phyloP scores from a whole-genome alignment of 1,284 basidiomycete genomes.

The Gomphus bonarii region DNA sequence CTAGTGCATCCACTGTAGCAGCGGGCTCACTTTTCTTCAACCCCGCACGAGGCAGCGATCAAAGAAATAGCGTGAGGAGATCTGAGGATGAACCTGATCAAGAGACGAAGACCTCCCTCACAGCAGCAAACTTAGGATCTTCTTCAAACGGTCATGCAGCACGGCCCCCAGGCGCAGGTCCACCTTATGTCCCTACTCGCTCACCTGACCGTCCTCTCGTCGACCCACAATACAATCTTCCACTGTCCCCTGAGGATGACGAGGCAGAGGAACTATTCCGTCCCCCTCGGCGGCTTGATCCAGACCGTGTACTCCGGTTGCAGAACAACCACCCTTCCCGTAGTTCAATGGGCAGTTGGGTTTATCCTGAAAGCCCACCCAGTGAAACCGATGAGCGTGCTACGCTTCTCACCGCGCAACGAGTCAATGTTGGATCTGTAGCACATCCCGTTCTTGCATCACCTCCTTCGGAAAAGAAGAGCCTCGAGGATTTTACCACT shows the following conservation, averaged over 20 bases:
- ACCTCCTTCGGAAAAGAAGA: background rate
- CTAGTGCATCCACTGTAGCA: background rate
- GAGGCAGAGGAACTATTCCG: background rate
- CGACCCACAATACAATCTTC: background rate
- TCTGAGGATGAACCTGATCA: background rate
- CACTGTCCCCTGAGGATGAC: background rate
- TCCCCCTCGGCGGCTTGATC: background rate
- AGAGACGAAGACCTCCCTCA: background rate
- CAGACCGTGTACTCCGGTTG: background rate
- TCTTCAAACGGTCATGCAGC: background rate
- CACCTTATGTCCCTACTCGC: background rate
- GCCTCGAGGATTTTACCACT: background rate
- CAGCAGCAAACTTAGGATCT: background rate
- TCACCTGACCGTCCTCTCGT: background rate
- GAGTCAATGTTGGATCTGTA: slow-evolving; percentile 12
- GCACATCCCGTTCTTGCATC: slow-evolving; percentile 2
- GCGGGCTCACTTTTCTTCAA: slow-evolving; percentile 1
- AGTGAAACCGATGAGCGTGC: slow-evolving; percentile 13
- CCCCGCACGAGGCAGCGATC: background rate
- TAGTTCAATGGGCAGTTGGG: background rate
- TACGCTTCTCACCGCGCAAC: slow-evolving; percentile 14
- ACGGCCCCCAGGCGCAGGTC: background rate
- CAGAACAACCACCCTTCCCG: background rate
- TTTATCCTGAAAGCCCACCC: slow-evolving; percentile 5
- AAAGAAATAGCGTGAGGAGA: background rate